Conservation (phyloP, 768 basidiomycete genomes). For the Calvatia gigantea region DNA sequence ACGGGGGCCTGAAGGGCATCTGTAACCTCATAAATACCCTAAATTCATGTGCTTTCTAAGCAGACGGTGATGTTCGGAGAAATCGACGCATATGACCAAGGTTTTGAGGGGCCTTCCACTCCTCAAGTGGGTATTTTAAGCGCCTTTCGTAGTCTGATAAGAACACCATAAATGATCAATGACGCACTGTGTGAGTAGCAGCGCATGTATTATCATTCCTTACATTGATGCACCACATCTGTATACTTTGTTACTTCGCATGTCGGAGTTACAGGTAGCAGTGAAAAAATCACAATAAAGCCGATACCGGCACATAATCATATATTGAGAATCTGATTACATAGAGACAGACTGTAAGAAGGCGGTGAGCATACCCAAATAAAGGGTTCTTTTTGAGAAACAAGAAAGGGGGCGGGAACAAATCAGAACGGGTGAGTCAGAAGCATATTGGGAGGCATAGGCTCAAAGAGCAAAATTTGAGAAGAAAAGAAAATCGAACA, state of each 20-base stretch:
- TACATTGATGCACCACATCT: too few species aligned
- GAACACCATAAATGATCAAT: too few species aligned
- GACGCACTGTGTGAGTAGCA: too few species aligned
- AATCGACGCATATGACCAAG: too few species aligned
- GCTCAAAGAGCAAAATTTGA: not conserved
- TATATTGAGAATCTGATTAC: conserved; percentile 9
- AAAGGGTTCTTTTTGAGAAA: not conserved
- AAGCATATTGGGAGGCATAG: conserved; percentile 1
- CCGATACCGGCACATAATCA: conserved; percentile 8
- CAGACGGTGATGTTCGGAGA: too few species aligned
- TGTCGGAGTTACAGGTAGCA: too few species aligned
- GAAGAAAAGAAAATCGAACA: not conserved
- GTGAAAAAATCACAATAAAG: conserved; percentile 2
- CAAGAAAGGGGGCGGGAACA: not conserved
- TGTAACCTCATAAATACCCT: not conserved
- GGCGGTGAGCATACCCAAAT: not conserved
- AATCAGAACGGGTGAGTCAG: not conserved
- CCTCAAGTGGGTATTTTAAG: too few species aligned
- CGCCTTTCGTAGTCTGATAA: too few species aligned
- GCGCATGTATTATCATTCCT: too few species aligned
- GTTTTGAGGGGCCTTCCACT: too few species aligned
- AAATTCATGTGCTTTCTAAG: too few species aligned
- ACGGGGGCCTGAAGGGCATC: not conserved
- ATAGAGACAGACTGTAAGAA: conserved; percentile 7
- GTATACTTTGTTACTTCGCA: too few species aligned